phyloP scores from a whole-genome alignment of 2,329 filamentous ascomycete genomes.

The Colletotrichum shisoi region DNA sequence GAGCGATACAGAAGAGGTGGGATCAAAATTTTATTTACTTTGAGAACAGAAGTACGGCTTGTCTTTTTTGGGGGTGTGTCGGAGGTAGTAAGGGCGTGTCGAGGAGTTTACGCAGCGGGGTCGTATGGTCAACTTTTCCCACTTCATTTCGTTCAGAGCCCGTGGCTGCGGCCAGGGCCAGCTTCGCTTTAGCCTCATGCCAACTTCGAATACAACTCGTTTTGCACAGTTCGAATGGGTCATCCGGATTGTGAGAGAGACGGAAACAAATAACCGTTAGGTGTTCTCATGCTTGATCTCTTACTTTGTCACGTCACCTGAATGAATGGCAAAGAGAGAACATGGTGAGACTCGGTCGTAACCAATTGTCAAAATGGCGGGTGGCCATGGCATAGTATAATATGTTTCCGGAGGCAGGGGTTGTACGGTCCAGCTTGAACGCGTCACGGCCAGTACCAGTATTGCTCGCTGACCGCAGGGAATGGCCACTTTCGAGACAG shows the following conservation, averaged over 20 bases:
- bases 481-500: not conserved
- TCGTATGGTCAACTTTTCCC: not conserved
- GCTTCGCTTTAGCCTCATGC: not conserved
- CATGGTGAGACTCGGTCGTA: not conserved
- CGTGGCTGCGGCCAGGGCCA: not conserved
- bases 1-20: not conserved
- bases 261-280: no score
- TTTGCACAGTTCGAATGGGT: not conserved
- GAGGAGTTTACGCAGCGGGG: not conserved
- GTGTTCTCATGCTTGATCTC: no score
- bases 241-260: not conserved
- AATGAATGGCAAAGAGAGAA: not conserved
- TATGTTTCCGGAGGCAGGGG: not conserved
- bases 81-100: not conserved
- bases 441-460: no score
- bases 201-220: not conserved
- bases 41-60: no score
- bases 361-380: not conserved
- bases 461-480: not conserved
- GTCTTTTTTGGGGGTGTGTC: not conserved
- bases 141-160: not conserved
- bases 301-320: not conserved
- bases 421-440: not conserved
- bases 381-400: not conserved
- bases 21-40: not conserved